phyloP scores from a whole-genome alignment of 768 basidiomycete genomes.

The Kwoniella heveanensis region DNA sequence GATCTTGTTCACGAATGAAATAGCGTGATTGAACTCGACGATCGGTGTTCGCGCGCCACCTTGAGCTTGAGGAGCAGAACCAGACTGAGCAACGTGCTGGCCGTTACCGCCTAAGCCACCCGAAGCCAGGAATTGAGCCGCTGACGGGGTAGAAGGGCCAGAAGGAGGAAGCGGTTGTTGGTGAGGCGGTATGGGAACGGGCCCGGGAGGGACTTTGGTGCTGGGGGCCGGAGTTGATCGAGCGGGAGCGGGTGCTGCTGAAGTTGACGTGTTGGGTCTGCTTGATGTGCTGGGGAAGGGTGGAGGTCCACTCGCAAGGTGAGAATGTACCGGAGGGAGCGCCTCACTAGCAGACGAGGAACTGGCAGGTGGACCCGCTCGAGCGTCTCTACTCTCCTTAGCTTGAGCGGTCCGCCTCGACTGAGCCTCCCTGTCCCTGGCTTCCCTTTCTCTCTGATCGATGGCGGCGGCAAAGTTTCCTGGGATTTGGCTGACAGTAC shows the following conservation, averaged over 20 bases:
- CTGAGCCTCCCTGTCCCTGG: constrained; percentile 16
- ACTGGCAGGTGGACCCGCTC: constrained; percentile 11
- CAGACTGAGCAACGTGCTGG: background rate
- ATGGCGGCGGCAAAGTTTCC: constrained; percentile 50
- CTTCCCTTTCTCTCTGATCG: constrained; percentile 38
- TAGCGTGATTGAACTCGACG: constrained; percentile 72
- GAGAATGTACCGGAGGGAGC: constrained; percentile 26
- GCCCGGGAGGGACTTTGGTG: constrained; percentile 16
- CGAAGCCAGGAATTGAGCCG: constrained; percentile 45
- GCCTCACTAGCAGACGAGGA: constrained; percentile 6
- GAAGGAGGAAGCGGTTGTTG: constrained; percentile 32
- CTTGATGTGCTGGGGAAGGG: constrained; percentile 19
- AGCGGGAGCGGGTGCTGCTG: constrained; percentile 12
- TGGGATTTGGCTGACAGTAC: constrained; percentile 53
- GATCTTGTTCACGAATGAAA: constrained; percentile 97
- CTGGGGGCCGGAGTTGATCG: constrained; percentile 5
- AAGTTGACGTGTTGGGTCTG: constrained; percentile 5
- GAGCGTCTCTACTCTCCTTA: constrained; percentile 1
- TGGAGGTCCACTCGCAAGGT: constrained; percentile 31
- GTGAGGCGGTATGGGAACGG: constrained; percentile 30
- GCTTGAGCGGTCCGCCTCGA: constrained; percentile 9
- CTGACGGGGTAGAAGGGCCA: constrained; percentile 49
- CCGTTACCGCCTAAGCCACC: constrained; percentile 24
- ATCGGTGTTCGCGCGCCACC: constrained; percentile 29
- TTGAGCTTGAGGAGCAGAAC: constrained; percentile 5